Evolutionary conservation across 164 flowering plant genomes (phyloP).

Genomic region (Magnolia sinica): DNA sequence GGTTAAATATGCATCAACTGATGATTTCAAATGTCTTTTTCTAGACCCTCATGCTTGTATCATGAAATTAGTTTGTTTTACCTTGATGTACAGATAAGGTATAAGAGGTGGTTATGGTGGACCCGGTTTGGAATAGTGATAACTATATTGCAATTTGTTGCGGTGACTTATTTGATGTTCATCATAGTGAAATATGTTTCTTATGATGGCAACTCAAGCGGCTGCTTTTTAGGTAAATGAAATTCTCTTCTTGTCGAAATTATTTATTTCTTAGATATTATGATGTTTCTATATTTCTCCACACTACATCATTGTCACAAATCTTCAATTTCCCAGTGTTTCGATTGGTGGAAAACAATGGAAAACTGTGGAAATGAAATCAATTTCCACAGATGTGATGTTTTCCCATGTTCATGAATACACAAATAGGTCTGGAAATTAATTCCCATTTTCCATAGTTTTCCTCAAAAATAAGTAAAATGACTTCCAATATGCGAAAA

Average conservation of each 20-base stretch:
- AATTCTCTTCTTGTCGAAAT: not conserved
- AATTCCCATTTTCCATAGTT: not conserved
- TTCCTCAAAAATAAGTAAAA: not conserved
- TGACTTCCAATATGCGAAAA: not conserved
- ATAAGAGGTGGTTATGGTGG: constrained; percentile 82
- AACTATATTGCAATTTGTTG: constrained; percentile 54
- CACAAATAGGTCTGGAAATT: not conserved
- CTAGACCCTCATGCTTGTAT: not conserved
- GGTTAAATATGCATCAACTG: not conserved
- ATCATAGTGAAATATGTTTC: constrained; percentile 22
- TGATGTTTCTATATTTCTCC: not conserved
- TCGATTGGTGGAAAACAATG: no score
- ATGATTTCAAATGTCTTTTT: not conserved
- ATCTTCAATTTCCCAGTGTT: not conserved
- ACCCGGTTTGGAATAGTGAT: constrained; percentile 50
- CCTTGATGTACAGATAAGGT: constrained; percentile 47
- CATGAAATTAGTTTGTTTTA: not conserved
- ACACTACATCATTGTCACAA: not conserved
- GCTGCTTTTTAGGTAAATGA: constrained; percentile 45
- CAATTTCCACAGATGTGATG: no score
- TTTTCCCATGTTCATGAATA: not conserved
- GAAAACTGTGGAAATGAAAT: no score
- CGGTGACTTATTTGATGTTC: constrained; percentile 52
- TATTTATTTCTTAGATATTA: not conserved
- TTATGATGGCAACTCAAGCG: constrained; percentile 29